A percentile compares a stretch with the other conserved stretches of the same genome.
Evolutionary conservation across 345 rosid genomes (phyloP).

Genomic region (Gossypium stocksii): DNA sequence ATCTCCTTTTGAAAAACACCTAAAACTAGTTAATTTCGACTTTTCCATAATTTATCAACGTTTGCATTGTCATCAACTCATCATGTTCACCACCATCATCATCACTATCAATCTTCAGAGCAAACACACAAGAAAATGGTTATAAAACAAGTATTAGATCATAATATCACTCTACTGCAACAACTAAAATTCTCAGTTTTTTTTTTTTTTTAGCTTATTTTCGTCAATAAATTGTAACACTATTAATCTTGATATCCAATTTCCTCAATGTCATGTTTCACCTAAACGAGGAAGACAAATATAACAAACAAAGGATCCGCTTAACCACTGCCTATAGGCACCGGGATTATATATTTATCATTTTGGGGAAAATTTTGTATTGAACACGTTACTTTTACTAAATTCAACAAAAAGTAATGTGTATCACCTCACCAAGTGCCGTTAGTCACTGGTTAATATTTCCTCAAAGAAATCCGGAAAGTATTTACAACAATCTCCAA

Average conservation of each 20-base stretch:
- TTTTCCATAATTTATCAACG: constrained; percentile 22
- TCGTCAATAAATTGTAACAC: not conserved
- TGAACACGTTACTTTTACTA: not conserved
- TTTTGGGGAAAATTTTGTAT: not conserved
- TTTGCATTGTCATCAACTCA: constrained; percentile 4
- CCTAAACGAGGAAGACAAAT: constrained; percentile 6
- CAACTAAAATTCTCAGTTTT: constrained; percentile 8
- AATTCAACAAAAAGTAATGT: not conserved
- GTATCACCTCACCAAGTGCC: not conserved
- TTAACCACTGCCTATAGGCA: not conserved
- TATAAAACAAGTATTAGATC: constrained; percentile 11
- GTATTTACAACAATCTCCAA: not conserved
- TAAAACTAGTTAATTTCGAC: constrained; percentile 14
- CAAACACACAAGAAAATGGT: constrained; percentile 14
- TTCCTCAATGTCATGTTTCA: constrained; percentile 5
- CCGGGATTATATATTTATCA: not conserved
- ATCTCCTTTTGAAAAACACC: constrained; percentile 22
- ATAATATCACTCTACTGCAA: constrained; percentile 27
- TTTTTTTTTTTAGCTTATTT: constrained; percentile 14
- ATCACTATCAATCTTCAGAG: constrained; percentile 22
- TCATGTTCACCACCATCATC: constrained; percentile 24
- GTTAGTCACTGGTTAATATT: not conserved
- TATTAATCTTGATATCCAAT: not conserved
- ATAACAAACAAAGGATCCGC: not conserved
- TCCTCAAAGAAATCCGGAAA: not conserved